These are phyloP conservation scores for Dendrobium officinale DNA, from an alignment of 106 monocot species.

Conservation along the genomic window DNA sequence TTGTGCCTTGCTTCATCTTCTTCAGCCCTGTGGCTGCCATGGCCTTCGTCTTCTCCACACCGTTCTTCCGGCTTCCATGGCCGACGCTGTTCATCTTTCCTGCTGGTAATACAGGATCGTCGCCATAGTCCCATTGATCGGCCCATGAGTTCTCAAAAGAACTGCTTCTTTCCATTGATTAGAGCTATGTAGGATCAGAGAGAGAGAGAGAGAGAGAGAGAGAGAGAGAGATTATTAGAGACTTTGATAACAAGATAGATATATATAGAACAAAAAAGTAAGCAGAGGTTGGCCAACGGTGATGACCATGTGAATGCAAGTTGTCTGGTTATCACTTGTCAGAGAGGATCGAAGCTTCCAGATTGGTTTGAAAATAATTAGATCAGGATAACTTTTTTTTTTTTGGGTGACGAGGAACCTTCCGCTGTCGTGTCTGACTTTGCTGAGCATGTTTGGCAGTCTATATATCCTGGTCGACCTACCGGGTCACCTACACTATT, in stretches of 20 bases:
- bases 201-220: neutral
- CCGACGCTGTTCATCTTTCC: constrained; percentile 6
- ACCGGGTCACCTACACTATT: too few relatives aligned
- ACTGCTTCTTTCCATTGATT: constrained; percentile 36
- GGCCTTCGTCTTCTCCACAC: constrained; percentile 36
- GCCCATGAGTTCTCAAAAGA: constrained; percentile 77
- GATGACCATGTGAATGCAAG: too few relatives aligned
- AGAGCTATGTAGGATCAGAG: neutral
- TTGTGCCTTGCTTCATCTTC: constrained; percentile 64
- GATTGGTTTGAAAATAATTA: too few relatives aligned
- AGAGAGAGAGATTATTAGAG: neutral
- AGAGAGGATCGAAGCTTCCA: too few relatives aligned
- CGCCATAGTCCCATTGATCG: constrained; percentile 83
- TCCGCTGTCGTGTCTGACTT: too few relatives aligned
- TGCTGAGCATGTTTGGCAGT: too few relatives aligned
- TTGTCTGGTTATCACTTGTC: too few relatives aligned
- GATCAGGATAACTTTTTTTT: too few relatives aligned
- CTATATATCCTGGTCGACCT: too few relatives aligned
- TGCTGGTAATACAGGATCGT: constrained; percentile 16
- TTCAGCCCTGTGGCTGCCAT: constrained; percentile 31
- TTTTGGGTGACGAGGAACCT: too few relatives aligned
- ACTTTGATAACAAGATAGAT: neutral
- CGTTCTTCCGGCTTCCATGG: constrained; percentile 5
- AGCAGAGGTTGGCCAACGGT: neutral
- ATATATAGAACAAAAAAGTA: neutral